These are phyloP conservation scores for Fusarium sp. DNA, from an alignment of 2,329 filamentous ascomycete species.

Conservation along the genomic window DNA sequence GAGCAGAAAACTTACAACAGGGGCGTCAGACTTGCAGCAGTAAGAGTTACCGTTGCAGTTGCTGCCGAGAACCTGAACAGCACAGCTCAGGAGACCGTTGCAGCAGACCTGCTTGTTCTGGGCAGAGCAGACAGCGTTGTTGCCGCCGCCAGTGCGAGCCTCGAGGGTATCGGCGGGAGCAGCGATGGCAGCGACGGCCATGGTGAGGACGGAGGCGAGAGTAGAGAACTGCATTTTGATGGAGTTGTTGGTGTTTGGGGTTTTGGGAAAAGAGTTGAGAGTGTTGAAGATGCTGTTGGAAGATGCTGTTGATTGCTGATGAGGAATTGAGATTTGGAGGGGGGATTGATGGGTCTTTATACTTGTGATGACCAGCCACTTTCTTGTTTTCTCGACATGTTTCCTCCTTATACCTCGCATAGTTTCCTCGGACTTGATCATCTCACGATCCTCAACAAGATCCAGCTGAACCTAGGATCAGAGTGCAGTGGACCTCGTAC, in stretches of 20 bases:
- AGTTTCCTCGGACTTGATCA: neutral
- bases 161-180: constrained; percentile 14
- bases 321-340: constrained; percentile 5
- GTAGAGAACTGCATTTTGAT: constrained; percentile 36
- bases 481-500: neutral
- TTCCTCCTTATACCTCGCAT: neutral
- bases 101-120: constrained; percentile 29
- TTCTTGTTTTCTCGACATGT: neutral
- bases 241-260: neutral
- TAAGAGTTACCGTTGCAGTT: constrained; percentile 2
- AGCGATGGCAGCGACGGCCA: constrained; percentile 23
- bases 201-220: constrained; percentile 23
- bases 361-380: neutral
- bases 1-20: neutral
- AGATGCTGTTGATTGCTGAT: constrained; percentile 18
- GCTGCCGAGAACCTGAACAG: constrained; percentile 15
- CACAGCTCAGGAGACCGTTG: constrained; percentile 5
- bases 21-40: neutral
- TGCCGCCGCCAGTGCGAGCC: constrained; percentile 10
- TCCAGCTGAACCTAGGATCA: neutral
- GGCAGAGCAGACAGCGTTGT: constrained; percentile 13
- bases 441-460: neutral
- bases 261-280: neutral
- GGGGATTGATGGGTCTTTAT: constrained; percentile 19
- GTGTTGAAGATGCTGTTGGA: constrained; percentile 11